Conservation (phyloP, 2,329 filamentous ascomycete genomes). For the Alternaria metachromatica region DNA sequence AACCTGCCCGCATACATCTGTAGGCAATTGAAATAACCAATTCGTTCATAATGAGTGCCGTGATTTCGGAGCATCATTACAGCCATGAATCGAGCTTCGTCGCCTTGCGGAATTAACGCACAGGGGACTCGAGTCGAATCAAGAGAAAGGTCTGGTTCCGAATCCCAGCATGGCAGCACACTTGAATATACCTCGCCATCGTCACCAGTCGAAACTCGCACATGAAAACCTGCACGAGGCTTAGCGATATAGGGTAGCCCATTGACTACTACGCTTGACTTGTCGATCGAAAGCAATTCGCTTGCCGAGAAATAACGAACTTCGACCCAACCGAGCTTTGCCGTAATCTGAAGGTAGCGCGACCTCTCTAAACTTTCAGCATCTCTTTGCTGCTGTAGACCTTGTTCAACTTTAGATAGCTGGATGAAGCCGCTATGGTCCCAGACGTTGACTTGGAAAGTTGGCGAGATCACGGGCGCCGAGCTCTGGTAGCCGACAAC, state of each 20-base stretch:
- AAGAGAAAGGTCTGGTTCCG: background rate
- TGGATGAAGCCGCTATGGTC: rapidly evolving
- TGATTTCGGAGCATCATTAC: background rate
- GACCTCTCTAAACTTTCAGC: rapidly evolving
- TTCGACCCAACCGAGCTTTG: background rate
- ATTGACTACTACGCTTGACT: too few species aligned
- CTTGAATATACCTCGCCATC: background rate
- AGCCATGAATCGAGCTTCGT: rapidly evolving
- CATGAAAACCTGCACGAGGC: background rate
- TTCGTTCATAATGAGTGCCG: background rate
- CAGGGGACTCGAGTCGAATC: background rate
- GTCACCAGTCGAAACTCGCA: background rate
- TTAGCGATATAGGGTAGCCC: too few species aligned
- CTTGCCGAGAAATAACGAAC: background rate
- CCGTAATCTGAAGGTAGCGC: background rate
- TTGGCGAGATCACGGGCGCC: background rate
- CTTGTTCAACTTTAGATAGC: rapidly evolving
- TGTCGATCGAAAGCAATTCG: too few species aligned
- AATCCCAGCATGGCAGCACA: background rate
- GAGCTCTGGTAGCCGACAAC: too few species aligned
- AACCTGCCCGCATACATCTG: too few species aligned
- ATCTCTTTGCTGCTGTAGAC: rapidly evolving
- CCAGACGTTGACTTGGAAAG: background rate
- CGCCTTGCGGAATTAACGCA: background rate
- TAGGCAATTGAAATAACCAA: background rate